Evolutionary conservation across 2,329 filamentous ascomycete genomes (phyloP).

Genomic region (Nemania bipapillata): DNA sequence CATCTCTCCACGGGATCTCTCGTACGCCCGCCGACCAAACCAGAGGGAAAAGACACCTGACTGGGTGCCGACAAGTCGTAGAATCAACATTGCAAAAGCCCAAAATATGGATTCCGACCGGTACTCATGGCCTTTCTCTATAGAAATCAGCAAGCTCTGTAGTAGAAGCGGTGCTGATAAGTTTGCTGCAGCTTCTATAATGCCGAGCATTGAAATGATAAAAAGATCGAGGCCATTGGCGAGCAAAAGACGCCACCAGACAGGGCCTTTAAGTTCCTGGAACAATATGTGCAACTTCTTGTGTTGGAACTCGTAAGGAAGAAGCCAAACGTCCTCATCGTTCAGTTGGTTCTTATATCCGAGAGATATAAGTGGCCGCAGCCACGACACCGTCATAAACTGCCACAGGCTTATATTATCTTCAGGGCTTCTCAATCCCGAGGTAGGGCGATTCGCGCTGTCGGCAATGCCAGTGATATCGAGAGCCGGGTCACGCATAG

Average conservation of each 20-base stretch:
- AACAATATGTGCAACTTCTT: slow-evolving; percentile 78
- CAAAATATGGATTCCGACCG: slow-evolving; percentile 71
- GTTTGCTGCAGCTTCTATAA: slow-evolving; percentile 68
- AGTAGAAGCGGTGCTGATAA: slow-evolving; percentile 74
- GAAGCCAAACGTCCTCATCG: slow-evolving; percentile 82
- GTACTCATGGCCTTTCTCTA: slow-evolving; percentile 64
- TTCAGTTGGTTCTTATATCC: slow-evolving; percentile 74
- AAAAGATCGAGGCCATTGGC: slow-evolving; percentile 84
- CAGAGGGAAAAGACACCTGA: slow-evolving; percentile 76
- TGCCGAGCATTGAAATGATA: slow-evolving; percentile 71
- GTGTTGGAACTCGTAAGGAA: slow-evolving; percentile 86
- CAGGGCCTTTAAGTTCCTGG: slow-evolving; percentile 75
- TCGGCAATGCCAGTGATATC: slow-evolving; percentile 67
- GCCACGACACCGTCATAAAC: slow-evolving; percentile 87
- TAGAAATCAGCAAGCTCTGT: slow-evolving; percentile 75
- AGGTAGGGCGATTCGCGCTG: slow-evolving; percentile 66
- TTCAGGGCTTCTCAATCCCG: slow-evolving; percentile 75
- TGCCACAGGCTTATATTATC: slow-evolving; percentile 83
- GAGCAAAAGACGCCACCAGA: slow-evolving; percentile 73
- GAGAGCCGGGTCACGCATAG: slow-evolving; percentile 70
- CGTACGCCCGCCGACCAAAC: slow-evolving; percentile 86
- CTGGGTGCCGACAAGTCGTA: slow-evolving; percentile 72
- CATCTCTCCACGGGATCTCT: slow-evolving; percentile 84
- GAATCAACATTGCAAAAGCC: slow-evolving; percentile 68
- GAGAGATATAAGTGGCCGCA: slow-evolving; percentile 75